Evolutionary conservation across 441 rosid genomes (phyloP).

Genomic region (Kokia cookei): DNA sequence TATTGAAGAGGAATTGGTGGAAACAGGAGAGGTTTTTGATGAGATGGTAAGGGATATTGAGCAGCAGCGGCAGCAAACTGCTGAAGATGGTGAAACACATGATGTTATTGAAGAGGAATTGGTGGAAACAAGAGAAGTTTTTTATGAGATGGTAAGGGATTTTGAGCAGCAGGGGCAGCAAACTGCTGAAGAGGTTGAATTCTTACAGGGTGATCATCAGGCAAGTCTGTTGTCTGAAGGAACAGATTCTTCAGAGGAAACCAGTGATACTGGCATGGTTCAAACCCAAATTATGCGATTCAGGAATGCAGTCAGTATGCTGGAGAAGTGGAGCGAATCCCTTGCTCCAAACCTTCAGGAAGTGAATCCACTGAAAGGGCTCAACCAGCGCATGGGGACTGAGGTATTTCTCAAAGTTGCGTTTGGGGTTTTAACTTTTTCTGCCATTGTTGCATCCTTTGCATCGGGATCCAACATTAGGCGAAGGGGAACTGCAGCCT

Average conservation of each 20-base stretch:
- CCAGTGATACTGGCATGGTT: background rate
- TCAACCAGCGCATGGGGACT: background rate
- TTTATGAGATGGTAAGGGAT: background rate
- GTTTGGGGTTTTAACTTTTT: constrained; percentile 6
- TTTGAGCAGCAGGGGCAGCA: background rate
- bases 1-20: background rate
- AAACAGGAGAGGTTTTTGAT: background rate
- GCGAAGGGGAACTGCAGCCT: constrained; percentile 8
- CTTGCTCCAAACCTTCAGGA: background rate
- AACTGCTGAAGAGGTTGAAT: background rate
- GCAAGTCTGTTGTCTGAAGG: background rate
- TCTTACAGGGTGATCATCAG: background rate
- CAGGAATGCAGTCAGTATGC: background rate
- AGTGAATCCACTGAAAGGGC: background rate
- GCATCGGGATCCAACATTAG: constrained; percentile 5
- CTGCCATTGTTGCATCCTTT: constrained; percentile 15
- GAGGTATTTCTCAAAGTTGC: constrained; percentile 5
- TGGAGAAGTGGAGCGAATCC: background rate
- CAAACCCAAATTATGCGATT: background rate
- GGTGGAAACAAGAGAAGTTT: background rate
- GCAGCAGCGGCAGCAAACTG: background rate
- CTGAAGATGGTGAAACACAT: background rate
- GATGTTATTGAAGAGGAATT: background rate
- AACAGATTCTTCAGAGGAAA: background rate
- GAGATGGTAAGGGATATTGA: background rate